A percentile compares a stretch with the other conserved stretches of the same genome.
Conservation (phyloP, 352 stramenopile genomes). For the Globisporangium nodosum region DNA sequence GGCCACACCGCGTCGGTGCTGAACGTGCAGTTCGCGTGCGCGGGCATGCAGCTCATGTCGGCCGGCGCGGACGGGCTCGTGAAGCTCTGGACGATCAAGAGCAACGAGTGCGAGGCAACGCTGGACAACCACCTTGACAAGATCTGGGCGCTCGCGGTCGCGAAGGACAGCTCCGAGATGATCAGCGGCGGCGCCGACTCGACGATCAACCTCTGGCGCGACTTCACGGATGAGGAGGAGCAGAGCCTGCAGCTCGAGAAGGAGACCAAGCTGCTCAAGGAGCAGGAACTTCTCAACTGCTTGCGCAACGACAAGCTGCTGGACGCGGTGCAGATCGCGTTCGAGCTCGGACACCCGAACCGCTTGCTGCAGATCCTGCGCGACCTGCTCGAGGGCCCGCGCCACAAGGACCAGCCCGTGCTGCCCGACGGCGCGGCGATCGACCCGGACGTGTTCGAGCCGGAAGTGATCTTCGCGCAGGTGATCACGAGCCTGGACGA, state of each 20-base stretch:
- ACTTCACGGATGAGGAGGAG: slow-evolving; percentile 93
- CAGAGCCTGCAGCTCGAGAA: slow-evolving; percentile 67
- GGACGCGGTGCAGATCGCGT: slow-evolving; percentile 78
- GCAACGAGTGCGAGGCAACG: slow-evolving; percentile 96
- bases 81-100: slow-evolving; percentile 98
- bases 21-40: slow-evolving; percentile 85
- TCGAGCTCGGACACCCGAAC: slow-evolving; percentile 92
- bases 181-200: slow-evolving; percentile 94
- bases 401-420: slow-evolving; percentile 52
- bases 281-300: slow-evolving; percentile 95
- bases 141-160: slow-evolving; percentile 94
- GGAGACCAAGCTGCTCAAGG: slow-evolving; percentile 91
- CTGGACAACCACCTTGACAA: slow-evolving; percentile 97
- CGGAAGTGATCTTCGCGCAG: slow-evolving; percentile 55
- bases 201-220: slow-evolving; percentile 92
- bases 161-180: slow-evolving; percentile 86
- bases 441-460: slow-evolving; percentile 50
- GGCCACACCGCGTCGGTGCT: slow-evolving; percentile 89
- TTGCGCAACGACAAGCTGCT: slow-evolving; percentile 90
- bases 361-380: slow-evolving; percentile 91
- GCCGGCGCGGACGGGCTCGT: slow-evolving; percentile 95
- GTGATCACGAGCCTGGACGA: slow-evolving; percentile 73
- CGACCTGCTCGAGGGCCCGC: slow-evolving; percentile 72
- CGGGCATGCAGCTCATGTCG: slow-evolving; percentile 93
- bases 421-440: slow-evolving; percentile 27